Evolutionary conservation across 345 rosid species (phyloP).

Genomic region (Raphanus raphanistrum): DNA sequence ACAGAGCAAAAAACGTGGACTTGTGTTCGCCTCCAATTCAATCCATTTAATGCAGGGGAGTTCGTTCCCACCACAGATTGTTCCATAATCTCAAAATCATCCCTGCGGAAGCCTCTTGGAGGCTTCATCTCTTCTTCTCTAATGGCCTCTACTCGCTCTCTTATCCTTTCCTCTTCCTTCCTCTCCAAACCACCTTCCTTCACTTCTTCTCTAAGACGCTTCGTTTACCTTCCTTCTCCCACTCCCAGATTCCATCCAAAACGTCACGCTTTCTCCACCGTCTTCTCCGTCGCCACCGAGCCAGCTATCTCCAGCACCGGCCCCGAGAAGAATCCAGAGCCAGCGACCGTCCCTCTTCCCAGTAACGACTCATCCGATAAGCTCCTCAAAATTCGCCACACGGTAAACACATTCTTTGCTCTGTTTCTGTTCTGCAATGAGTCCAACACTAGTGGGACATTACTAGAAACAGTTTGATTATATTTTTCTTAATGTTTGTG

Average conservation of each 20-base stretch:
- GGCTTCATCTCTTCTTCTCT: not conserved
- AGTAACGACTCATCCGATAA: slow-evolving; percentile 75
- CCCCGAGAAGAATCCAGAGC: slow-evolving; percentile 26
- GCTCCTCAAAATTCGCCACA: slow-evolving; percentile 80
- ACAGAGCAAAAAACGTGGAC: slow-evolving; percentile 1
- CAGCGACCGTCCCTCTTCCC: slow-evolving; percentile 58
- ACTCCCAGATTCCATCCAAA: slow-evolving; percentile 27
- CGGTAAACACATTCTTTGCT: slow-evolving; percentile 47
- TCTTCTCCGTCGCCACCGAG: slow-evolving; percentile 61
- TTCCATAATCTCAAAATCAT: slow-evolving; percentile 21
- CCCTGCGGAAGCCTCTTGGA: slow-evolving; percentile 10
- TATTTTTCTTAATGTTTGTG: not conserved
- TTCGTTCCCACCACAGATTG: slow-evolving; percentile 20
- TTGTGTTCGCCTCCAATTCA: not conserved
- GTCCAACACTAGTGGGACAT: not conserved
- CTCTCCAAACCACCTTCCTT: slow-evolving; percentile 43
- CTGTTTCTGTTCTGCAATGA: slow-evolving; percentile 8
- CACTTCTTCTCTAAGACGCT: slow-evolving; percentile 45
- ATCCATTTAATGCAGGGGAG: slow-evolving; percentile 8
- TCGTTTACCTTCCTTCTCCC: slow-evolving; percentile 42
- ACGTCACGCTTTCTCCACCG: slow-evolving; percentile 35
- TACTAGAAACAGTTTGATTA: no score
- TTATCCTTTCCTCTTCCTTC: slow-evolving; percentile 44
- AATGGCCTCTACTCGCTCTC: slow-evolving; percentile 54
- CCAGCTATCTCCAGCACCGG: slow-evolving; percentile 45